phyloP scores from a whole-genome alignment of 2,329 filamentous ascomycete genomes.

The Teratosphaeria pseudoeucalypti region DNA sequence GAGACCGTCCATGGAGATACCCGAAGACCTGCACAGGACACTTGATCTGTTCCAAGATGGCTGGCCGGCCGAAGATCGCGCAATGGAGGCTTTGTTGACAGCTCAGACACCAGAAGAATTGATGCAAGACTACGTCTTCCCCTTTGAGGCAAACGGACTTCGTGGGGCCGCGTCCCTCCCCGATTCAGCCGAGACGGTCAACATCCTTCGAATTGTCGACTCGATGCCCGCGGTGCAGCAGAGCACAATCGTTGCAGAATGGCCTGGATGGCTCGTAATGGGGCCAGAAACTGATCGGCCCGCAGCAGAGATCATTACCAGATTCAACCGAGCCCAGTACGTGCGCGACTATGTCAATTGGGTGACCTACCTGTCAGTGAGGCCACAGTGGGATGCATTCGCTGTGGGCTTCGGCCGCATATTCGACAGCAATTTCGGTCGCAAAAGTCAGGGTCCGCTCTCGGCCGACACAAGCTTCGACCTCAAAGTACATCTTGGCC shows the following conservation, averaged over 20 bases:
- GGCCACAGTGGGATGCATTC: slow-evolving; percentile 71
- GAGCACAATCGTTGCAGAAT: slow-evolving; percentile 20
- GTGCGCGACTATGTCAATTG: slow-evolving; percentile 77
- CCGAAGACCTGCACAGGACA: slow-evolving; percentile 40
- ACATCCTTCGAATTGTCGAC: background rate
- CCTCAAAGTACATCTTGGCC: background rate
- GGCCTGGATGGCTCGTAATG: slow-evolving; percentile 46
- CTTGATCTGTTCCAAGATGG: slow-evolving; percentile 73
- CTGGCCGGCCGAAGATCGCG: slow-evolving; percentile 72
- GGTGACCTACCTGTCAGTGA: slow-evolving; percentile 67
- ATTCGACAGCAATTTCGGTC: slow-evolving; percentile 5
- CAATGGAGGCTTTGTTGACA: slow-evolving; percentile 60
- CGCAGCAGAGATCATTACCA: slow-evolving; percentile 55
- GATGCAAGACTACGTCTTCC: slow-evolving; percentile 72
- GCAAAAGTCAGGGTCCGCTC: background rate
- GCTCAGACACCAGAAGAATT: slow-evolving; percentile 52
- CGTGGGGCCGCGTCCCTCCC: slow-evolving; percentile 23
- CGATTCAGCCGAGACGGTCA: background rate
- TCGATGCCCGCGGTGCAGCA: background rate
- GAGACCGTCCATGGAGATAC: background rate
- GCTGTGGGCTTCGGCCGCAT: slow-evolving; percentile 57
- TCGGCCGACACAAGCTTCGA: background rate
- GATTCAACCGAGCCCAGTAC: slow-evolving; percentile 66
- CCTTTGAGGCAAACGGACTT: slow-evolving; percentile 48
- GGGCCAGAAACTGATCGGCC: slow-evolving; percentile 20